A percentile compares a stretch with the other conserved stretches of the same genome.
Conservation (phyloP, 1,139 yeast genomes). For the Hyphopichia burtonii region DNA sequence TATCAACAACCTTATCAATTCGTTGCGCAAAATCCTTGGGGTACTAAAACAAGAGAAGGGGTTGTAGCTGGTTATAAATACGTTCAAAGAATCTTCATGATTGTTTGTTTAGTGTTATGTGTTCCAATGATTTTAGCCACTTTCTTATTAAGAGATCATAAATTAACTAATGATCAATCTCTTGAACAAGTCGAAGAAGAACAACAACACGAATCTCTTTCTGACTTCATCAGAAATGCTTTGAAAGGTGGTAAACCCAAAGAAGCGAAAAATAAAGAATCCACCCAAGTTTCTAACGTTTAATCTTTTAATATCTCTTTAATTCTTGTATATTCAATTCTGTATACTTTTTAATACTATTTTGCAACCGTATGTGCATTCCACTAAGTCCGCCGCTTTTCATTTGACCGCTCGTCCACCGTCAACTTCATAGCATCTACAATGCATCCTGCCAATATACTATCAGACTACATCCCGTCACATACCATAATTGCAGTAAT, state of each 20-base stretch:
- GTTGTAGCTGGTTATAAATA: slow-evolving; percentile 33
- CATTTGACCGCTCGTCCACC: too few relatives aligned
- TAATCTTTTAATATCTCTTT: not conserved
- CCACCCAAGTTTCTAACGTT: too few relatives aligned
- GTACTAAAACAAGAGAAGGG: slow-evolving; percentile 28
- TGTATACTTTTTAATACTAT: not conserved
- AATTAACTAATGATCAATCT: slow-evolving; percentile 25
- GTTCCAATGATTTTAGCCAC: slow-evolving; percentile 30
- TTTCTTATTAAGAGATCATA: slow-evolving; percentile 34
- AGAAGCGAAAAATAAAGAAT: not conserved
- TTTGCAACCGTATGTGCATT: too few relatives aligned
- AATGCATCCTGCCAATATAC: too few relatives aligned
- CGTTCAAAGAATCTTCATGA: slow-evolving; percentile 31
- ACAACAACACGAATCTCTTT: slow-evolving; percentile 1
- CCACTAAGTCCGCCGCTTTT: too few relatives aligned
- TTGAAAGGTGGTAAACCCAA: not conserved
- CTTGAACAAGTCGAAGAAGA: slow-evolving; percentile 1
- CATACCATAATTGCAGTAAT: too few relatives aligned
- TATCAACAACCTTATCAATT: slow-evolving; percentile 29
- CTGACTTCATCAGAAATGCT: slow-evolving; percentile 1
- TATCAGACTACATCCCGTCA: too few relatives aligned
- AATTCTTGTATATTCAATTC: not conserved
- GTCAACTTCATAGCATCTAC: too few relatives aligned
- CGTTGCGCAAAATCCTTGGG: slow-evolving; percentile 29
- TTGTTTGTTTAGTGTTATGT: slow-evolving; percentile 31